These are phyloP conservation scores for Heterobasidion occidentale DNA, from an alignment of 1,284 basidiomycete species.

Conservation along the genomic window DNA sequence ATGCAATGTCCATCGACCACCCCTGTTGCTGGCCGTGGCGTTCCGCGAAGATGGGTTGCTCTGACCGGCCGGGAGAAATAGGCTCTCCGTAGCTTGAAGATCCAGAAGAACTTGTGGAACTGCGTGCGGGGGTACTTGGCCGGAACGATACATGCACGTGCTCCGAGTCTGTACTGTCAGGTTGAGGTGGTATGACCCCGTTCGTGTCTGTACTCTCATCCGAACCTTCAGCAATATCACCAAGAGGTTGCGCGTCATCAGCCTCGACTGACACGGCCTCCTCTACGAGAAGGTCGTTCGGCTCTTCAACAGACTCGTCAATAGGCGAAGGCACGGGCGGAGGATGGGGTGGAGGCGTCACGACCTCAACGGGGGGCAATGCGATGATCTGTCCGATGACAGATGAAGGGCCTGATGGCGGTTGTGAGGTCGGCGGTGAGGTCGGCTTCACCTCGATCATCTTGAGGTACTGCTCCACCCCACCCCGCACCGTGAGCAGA, in stretches of 20 bases:
- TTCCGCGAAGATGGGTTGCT: slow-evolving; percentile 20
- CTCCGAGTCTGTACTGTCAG: background rate
- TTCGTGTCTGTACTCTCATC: slow-evolving; percentile 1
- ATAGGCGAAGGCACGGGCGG: background rate
- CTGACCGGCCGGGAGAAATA: background rate
- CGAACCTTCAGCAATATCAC: background rate
- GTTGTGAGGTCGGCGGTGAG: background rate
- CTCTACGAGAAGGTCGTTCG: background rate
- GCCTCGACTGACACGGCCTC: background rate
- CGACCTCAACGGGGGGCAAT: background rate
- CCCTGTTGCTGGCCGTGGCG: slow-evolving; percentile 7
- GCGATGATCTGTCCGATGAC: background rate
- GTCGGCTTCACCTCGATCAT: slow-evolving; percentile 32
- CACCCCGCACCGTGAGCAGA: slow-evolving; percentile 49
- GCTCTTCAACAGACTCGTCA: background rate
- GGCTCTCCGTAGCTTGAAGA: slow-evolving; percentile 21
- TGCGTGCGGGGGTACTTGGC: slow-evolving; percentile 1
- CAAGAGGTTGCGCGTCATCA: background rate
- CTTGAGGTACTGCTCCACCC: slow-evolving; percentile 59
- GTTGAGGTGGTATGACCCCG: background rate
- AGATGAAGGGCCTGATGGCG: background rate
- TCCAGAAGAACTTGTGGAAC: slow-evolving; percentile 53
- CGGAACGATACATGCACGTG: slow-evolving; percentile 4
- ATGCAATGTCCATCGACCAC: slow-evolving; percentile 61
- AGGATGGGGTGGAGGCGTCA: background rate